These are phyloP conservation scores for Zygoascus flipseniorum DNA, from an alignment of 805 yeast species.

Conservation along the genomic window DNA sequence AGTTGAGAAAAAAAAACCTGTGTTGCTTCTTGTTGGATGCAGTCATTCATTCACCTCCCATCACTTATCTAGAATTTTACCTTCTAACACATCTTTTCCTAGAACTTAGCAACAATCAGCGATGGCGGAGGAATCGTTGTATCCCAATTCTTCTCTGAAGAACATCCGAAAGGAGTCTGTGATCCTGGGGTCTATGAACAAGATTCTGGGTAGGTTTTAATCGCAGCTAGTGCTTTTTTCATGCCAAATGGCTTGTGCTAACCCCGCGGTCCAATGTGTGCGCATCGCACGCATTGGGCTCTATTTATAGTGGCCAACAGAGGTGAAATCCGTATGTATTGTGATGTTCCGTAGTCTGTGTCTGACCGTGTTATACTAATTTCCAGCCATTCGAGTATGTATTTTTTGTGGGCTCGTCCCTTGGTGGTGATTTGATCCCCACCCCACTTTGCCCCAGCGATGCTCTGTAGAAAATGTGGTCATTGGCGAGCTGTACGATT, in stretches of 20 bases:
- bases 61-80: not conserved
- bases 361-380: slow-evolving; percentile 19
- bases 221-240: not conserved
- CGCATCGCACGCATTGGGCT: not conserved
- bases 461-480: no score
- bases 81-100: not conserved
- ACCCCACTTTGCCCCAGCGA: no score
- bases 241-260: not conserved
- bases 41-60: not conserved
- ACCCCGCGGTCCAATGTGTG: not conserved
- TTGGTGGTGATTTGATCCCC: not conserved
- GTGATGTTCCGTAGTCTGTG: not conserved
- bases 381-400: slow-evolving; percentile 14
- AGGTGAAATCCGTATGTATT: slow-evolving; percentile 32
- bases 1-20: not conserved
- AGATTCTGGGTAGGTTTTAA: slow-evolving; percentile 30
- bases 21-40: not conserved
- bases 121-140: not conserved
- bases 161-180: slow-evolving; percentile 31
- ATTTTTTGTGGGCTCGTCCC: not conserved
- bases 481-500: no score
- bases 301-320: slow-evolving; percentile 29
- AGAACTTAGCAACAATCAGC: not conserved
- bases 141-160: slow-evolving; percentile 20
- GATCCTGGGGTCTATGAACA: slow-evolving; percentile 45